These are phyloP conservation scores for Cadophora luteo-olivacea DNA, from an alignment of 2,329 filamentous ascomycete species.

Conservation along the genomic window DNA sequence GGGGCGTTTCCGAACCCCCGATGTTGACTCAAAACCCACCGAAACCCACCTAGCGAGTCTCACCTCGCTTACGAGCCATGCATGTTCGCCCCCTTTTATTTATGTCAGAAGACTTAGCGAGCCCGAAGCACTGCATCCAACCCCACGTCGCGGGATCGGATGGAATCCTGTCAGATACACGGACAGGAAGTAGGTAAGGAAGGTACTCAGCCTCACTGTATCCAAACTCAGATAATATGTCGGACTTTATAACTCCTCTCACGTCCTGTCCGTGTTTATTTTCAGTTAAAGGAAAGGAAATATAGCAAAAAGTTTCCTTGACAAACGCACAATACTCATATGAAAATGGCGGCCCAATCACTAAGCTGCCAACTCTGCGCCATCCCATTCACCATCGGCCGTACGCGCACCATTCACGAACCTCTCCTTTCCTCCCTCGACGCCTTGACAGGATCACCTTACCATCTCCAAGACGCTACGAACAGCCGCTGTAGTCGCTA, in stretches of 20 bases:
- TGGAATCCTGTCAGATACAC: not conserved
- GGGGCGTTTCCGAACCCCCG: not conserved
- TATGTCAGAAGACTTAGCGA: conserved; percentile 16
- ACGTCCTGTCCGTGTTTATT: not conserved
- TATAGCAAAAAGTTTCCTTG: not conserved
- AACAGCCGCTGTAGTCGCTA: conserved; percentile 3
- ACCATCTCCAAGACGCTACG: conserved; percentile 2
- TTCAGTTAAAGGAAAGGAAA: not conserved
- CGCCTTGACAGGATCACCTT: not conserved
- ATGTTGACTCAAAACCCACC: not conserved
- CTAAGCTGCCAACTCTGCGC: conserved; percentile 21
- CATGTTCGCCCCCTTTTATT: not conserved
- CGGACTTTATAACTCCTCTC: not conserved
- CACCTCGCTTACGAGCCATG: not conserved
- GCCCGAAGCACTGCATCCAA: not conserved
- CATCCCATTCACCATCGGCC: conserved; percentile 18
- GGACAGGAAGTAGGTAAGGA: not conserved
- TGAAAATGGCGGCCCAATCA: not conserved
- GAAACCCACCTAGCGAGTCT: conserved; percentile 1
- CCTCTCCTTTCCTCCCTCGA: conserved; percentile 15
- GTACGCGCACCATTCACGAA: conserved; percentile 13
- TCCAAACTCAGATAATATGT: not conserved
- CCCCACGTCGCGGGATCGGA: not conserved
- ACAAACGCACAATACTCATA: not conserved
- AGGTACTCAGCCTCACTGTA: not conserved